Evolutionary conservation across 345 rosid species (phyloP), one percentile per base, ranked within the genome.

Genomic region (Sonneratia alba): DNA sequence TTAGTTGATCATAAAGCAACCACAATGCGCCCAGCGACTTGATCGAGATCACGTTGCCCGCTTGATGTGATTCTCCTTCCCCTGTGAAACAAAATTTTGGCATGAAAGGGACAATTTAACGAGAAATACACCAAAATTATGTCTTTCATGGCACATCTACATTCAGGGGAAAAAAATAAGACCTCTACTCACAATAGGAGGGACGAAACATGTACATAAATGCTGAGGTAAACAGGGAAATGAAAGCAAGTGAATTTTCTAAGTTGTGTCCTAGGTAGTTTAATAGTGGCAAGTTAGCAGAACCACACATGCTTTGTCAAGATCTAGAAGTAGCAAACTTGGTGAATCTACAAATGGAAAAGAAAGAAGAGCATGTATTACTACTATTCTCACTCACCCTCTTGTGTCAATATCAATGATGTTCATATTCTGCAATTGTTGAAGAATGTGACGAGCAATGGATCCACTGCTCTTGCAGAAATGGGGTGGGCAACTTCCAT

Each of bases 401-500:
- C 85, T 88, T 67, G 83, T 63, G 38, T 88, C 93, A 62, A 84
- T 32, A 62, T 91, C 94, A 43, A 87, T 78, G 64, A 91, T 91
- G 83, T 79, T 87, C 89, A 86, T 81, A 34, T 73, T 78, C 79
- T 86, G 81, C 88, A 91, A 80, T 80, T 91, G 97, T 72, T 88
- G 97, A 45, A 91, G 93, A 49, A 91, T 85, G 83, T 91, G 89
- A 37, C 98, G 95, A 49, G 98, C 91, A 74, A 92, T 43, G 3
- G 97, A 81, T 59, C 98, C 98, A 53, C 97, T 92, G 84, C 90
- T 85, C 88, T 86, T 92, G 87, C 97, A 82, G 79, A 90, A 92
- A 68, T 90, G 96, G 2, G 87, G 91, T 34, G 96, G 96, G 24
- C 96, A 87, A 70, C 91, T 88, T 11, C 96, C 93, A 65, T 90